phyloP scores from a whole-genome alignment of 345 rosid species.

The Lepidium aucheri region DNA sequence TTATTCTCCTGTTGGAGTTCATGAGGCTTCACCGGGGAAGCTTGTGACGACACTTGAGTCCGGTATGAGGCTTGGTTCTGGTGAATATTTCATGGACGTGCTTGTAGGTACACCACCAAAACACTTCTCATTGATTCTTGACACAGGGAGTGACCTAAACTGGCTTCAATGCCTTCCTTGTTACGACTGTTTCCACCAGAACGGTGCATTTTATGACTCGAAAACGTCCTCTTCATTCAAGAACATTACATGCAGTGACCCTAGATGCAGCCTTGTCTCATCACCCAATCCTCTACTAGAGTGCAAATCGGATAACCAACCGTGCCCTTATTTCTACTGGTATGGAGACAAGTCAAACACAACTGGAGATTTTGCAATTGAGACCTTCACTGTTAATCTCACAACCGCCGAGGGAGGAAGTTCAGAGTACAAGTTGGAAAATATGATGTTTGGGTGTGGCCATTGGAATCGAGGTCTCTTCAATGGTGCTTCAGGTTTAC shows the following conservation, averaged over 20 bases:
- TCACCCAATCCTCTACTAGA: conserved; percentile 64
- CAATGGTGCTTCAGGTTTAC: conserved; percentile 67
- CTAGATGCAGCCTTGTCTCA: conserved; percentile 55
- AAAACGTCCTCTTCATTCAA: conserved; percentile 46
- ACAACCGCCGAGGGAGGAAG: conserved; percentile 27
- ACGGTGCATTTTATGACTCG: conserved; percentile 62
- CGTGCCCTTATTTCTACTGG: conserved; percentile 80
- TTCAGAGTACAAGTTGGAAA: conserved; percentile 44
- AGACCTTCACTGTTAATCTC: conserved; percentile 70
- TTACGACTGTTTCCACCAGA: conserved; percentile 75
- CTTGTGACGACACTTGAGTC: conserved; percentile 74
- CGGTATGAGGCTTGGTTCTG: conserved; percentile 75
- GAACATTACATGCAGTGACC: conserved; percentile 57
- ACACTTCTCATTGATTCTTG: conserved; percentile 79
- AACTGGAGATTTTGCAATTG: conserved; percentile 67
- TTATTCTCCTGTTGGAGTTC: conserved; percentile 23
- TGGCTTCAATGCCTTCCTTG: conserved; percentile 97
- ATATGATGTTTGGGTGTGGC: conserved; percentile 84
- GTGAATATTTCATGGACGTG: conserved; percentile 89
- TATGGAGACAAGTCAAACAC: conserved; percentile 89
- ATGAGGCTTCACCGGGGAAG: conserved; percentile 40
- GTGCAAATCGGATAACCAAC: conserved; percentile 43
- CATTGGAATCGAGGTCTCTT: conserved; percentile 81
- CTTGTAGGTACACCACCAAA: conserved; percentile 81
- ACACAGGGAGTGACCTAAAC: conserved; percentile 91